Conservation (phyloP, 2,329 filamentous ascomycete genomes). For the Neonectria hederae region DNA sequence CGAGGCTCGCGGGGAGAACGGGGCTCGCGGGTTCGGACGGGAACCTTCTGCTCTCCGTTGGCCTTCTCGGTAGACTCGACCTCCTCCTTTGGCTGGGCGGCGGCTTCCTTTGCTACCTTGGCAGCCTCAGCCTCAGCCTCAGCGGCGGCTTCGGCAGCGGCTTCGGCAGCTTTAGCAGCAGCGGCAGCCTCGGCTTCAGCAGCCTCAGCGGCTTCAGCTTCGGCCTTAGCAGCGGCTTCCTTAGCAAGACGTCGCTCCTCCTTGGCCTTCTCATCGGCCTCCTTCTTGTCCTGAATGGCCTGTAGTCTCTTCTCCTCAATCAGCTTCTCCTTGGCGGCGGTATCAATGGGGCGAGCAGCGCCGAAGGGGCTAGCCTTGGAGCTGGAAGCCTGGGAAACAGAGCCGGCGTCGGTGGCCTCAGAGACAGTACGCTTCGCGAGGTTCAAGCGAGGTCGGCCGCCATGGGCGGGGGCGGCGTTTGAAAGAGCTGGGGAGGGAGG, state of each 20-base stretch:
- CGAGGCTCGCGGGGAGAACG: slow-evolving; percentile 54
- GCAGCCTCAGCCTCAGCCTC: slow-evolving; percentile 41
- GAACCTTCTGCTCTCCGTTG: slow-evolving; percentile 60
- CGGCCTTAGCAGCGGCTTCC: slow-evolving; percentile 62
- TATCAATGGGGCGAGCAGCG: slow-evolving; percentile 93
- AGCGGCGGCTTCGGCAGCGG: slow-evolving; percentile 44
- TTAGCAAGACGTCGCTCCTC: slow-evolving; percentile 74
- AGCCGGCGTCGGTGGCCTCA: slow-evolving; percentile 66
- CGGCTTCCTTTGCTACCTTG: slow-evolving; percentile 43
- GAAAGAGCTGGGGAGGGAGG: slow-evolving; percentile 77
- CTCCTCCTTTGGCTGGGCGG: slow-evolving; percentile 33
- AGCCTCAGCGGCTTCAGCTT: slow-evolving; percentile 50
- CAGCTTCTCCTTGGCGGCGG: slow-evolving; percentile 85
- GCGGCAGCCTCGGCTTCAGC: slow-evolving; percentile 44
- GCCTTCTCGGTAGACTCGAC: slow-evolving; percentile 33
- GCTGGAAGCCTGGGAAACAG: slow-evolving; percentile 66
- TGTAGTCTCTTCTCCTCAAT: slow-evolving; percentile 88
- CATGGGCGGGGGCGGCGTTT: slow-evolving; percentile 57
- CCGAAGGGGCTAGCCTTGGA: slow-evolving; percentile 94
- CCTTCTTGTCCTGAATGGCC: slow-evolving; percentile 81
- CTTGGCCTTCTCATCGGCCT: slow-evolving; percentile 86
- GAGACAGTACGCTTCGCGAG: slow-evolving; percentile 91
- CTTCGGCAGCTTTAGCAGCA: slow-evolving; percentile 43
- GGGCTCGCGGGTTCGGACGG: slow-evolving; percentile 51
- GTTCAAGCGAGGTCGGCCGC: slow-evolving; percentile 82